These are phyloP conservation scores for Venturia carpophila DNA, from an alignment of 2,329 filamentous ascomycete species.

Conservation along the genomic window DNA sequence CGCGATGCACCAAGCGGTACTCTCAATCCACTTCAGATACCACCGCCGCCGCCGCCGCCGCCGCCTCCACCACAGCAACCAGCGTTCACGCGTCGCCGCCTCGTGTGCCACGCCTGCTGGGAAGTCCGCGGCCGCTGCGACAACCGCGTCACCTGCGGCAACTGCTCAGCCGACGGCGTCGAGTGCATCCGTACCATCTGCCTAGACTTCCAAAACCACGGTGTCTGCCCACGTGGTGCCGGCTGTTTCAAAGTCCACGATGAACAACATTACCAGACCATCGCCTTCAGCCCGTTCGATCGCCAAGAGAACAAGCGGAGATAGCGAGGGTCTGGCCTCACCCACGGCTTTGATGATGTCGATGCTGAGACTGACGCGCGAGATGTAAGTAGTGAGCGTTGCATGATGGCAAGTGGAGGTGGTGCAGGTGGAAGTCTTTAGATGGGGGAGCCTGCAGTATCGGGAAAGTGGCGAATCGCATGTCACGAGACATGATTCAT, in stretches of 20 bases:
- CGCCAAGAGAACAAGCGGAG: neutral
- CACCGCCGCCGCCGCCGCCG: neutral
- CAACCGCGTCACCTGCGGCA: neutral
- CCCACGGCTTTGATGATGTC: neutral
- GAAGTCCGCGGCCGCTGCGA: slow-evolving; percentile 11
- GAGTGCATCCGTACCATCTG: slow-evolving; percentile 12
- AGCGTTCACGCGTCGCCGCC: neutral
- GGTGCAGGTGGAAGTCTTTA: neutral
- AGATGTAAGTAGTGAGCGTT: neutral
- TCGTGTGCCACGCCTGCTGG: slow-evolving; percentile 17
- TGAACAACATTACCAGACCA: slow-evolving; percentile 3
- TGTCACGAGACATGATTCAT: too few relatives aligned
- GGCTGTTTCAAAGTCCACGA: slow-evolving; percentile 16
- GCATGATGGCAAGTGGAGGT: neutral
- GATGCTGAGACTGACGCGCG: neutral
- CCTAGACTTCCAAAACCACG: neutral
- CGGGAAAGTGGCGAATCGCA: neutral
- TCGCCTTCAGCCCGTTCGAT: slow-evolving; percentile 1
- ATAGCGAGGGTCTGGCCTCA: neutral
- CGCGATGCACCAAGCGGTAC: neutral
- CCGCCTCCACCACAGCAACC: neutral
- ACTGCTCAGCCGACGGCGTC: slow-evolving; percentile 7
- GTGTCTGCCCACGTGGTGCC: neutral
- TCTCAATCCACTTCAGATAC: neutral
- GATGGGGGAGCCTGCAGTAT: neutral